These are phyloP conservation scores for Cucurbita maxima DNA, from an alignment of 306 rosid species.

Conservation along the genomic window DNA sequence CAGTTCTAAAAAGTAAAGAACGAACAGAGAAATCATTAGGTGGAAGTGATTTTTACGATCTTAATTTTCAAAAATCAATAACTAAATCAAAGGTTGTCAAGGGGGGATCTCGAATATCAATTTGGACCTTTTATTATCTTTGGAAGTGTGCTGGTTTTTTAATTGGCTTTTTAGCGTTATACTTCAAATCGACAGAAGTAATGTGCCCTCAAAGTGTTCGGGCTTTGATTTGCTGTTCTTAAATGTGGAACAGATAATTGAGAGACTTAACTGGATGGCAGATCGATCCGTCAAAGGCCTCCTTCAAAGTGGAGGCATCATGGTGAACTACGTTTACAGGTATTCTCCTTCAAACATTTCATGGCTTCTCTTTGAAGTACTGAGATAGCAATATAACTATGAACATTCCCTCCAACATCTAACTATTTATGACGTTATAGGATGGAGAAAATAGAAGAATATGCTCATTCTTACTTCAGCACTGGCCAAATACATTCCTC, in stretches of 20 bases:
- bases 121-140: not conserved
- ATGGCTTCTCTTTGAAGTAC: not conserved
- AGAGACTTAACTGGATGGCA: slow-evolving; percentile 88
- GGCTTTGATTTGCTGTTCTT: slow-evolving; percentile 5
- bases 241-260: slow-evolving; percentile 55
- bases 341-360: slow-evolving; percentile 15
- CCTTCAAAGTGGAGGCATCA: slow-evolving; percentile 75
- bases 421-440: slow-evolving; percentile 26
- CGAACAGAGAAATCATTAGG: too few species aligned
- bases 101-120: too few species aligned
- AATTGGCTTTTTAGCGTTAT: not conserved
- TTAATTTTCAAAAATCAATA: too few species aligned
- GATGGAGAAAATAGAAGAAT: slow-evolving; percentile 66
- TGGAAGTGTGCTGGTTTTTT: not conserved
- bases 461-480: slow-evolving; percentile 69
- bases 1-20: too few species aligned
- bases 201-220: not conserved
- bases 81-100: too few species aligned
- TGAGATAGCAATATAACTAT: not conserved
- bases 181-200: not conserved
- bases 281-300: slow-evolving; percentile 73
- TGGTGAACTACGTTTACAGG: slow-evolving; percentile 96
- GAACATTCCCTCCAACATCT: not conserved
- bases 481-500: slow-evolving; percentile 57
- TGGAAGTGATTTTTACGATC: too few species aligned